Percentiles rank a stretch among this genome's conserved stretches.
Conservation (phyloP, 1,139 yeast species). For the Zhuliangozyma parablackwelliae region DNA sequence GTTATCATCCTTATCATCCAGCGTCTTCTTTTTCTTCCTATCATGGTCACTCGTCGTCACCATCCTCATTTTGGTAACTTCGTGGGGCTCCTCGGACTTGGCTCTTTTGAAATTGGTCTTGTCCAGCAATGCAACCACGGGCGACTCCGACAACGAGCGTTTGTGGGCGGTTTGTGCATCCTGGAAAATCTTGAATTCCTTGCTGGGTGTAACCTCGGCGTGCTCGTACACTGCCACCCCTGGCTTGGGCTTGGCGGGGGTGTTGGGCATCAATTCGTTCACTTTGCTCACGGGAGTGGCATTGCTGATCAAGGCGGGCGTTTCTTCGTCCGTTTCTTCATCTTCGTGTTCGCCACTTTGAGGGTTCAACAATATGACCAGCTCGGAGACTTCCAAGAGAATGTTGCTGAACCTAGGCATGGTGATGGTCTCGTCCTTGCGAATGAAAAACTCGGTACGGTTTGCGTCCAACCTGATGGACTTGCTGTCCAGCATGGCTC, state of each 20-base stretch:
- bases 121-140: conserved; percentile 14
- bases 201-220: no score
- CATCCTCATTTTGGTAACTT: no score
- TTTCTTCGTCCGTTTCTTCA: conserved; percentile 40
- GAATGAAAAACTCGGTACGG: conserved; percentile 55
- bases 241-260: no score
- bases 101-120: conserved; percentile 25
- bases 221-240: no score
- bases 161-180: not conserved
- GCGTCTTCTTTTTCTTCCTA: no score
- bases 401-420: conserved; percentile 56
- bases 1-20: conserved; percentile 4
- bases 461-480: conserved; percentile 40
- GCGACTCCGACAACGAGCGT: not conserved
- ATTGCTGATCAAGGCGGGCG: conserved; percentile 1
- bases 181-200: conserved; percentile 5
- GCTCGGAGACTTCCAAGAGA: conserved; percentile 58
- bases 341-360: conserved; percentile 31
- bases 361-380: conserved; percentile 52
- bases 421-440: conserved; percentile 49
- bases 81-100: conserved; percentile 20
- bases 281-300: no score
- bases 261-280: no score
- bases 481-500: conserved; percentile 17
- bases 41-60: no score